Evolutionary conservation across 176 grass and related monocot species (phyloP).

Genomic region (Paspalum vaginatum): DNA sequence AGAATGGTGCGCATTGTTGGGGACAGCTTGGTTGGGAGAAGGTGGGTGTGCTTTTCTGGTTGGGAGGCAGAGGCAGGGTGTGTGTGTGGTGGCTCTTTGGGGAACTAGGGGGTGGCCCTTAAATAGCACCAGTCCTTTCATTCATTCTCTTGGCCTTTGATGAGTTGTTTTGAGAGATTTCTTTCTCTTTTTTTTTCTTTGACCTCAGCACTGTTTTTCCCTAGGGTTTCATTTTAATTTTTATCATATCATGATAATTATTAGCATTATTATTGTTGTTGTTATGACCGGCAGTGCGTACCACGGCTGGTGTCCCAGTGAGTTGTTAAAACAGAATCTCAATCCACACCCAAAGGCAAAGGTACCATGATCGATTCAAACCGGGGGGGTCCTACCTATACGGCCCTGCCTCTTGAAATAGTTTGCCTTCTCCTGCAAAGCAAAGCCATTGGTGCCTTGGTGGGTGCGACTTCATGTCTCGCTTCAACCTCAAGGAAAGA

Average conservation of each 20-base stretch:
- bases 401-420: constrained; percentile 18
- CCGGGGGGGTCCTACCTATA: background rate
- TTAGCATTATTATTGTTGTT: background rate
- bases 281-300: background rate
- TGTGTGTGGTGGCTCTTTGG: constrained; percentile 37
- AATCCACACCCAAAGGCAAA: background rate
- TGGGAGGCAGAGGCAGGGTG: constrained; percentile 39
- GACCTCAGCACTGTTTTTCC: background rate
- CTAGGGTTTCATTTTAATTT: background rate
- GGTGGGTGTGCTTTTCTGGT: constrained; percentile 38
- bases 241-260: background rate
- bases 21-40: constrained; percentile 17
- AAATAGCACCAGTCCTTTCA: constrained; percentile 53
- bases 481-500: background rate
- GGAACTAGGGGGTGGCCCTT: constrained; percentile 52
- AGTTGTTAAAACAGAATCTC: constrained; percentile 26
- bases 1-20: constrained; percentile 43
- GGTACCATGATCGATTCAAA: background rate
- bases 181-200: background rate
- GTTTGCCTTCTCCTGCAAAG: background rate
- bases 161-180: background rate
- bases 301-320: constrained; percentile 5
- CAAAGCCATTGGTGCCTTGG: background rate
- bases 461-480: background rate
- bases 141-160: background rate